Evolutionary conservation across 768 basidiomycete genomes (phyloP), one percentile per base, ranked within the genome.

Genomic region (Nidularia pulvinata): DNA sequence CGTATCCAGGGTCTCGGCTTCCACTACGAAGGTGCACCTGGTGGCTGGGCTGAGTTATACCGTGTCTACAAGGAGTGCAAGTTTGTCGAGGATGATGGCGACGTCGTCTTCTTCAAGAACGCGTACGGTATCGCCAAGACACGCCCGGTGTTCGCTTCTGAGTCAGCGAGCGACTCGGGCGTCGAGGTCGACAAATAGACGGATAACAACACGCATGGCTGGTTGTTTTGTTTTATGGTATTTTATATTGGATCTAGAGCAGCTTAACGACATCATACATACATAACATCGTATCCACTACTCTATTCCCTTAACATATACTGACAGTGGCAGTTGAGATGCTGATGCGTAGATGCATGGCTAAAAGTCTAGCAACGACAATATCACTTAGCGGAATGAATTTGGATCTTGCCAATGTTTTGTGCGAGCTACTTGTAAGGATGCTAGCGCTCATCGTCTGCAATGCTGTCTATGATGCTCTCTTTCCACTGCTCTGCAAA

Each of bases 1-100:
- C 85, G 85, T 64, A 81, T 91, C 39, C 79, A 86, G 46, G 79
- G 79, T 37, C 73, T 81, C 60, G 82, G 85, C 44, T 69, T 92
- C 63, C 66, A 78, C 64, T 74, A 92, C 43, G 75, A 90, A 57
- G 88, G 91, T 62, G 75, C 75, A n/a, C 85, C 88, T 46, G 85
- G 84, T 45, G 85, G 94, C 48, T 91, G 89, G 92, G 75, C 77
- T 49, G 91, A 93, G 72, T 76, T 91, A 33, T 84, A 88, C 69
- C 85, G 91, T 45, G 86, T 92, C 33, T 85, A 81, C 74, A 80
- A 72, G 60, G 82, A 86, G 61, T 94, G 92, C 88, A 90, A 88
- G 84, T 98, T 94, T 67, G 90, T 99, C 46, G 96, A 98, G 71
- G 94, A 98, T 65, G 88, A 92, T 60, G 95, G 93, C 39, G 85